These are phyloP conservation scores for Fusarium cyanostomum DNA, from an alignment of 2,329 filamentous ascomycete species.

Conservation along the genomic window DNA sequence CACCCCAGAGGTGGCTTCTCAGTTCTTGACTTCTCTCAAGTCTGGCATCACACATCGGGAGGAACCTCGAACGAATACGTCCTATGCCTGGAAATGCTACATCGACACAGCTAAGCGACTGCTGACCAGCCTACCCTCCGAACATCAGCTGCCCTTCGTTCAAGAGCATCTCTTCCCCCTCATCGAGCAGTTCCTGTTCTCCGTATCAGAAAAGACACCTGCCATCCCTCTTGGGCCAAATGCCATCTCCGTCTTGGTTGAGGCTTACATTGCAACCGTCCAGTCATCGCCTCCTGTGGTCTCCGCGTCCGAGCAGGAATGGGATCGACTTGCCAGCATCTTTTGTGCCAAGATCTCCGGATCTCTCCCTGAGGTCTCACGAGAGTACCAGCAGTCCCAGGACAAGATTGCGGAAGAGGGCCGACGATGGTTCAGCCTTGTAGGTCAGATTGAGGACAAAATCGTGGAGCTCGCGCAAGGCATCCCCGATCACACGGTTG, in stretches of 20 bases:
- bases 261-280: slow-evolving; percentile 58
- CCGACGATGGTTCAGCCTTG: slow-evolving; percentile 72
- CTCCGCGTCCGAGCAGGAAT: slow-evolving; percentile 64
- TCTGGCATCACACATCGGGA: slow-evolving; percentile 77
- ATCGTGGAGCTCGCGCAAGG: slow-evolving; percentile 30
- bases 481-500: slow-evolving; percentile 44
- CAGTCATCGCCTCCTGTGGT: slow-evolving; percentile 54
- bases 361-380: slow-evolving; percentile 84
- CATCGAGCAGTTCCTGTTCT: slow-evolving; percentile 63
- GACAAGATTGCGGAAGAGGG: slow-evolving; percentile 72
- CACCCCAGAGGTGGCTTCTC: slow-evolving; percentile 60
- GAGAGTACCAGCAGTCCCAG: slow-evolving; percentile 79
- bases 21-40: slow-evolving; percentile 73
- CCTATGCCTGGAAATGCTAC: slow-evolving; percentile 79
- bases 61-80: slow-evolving; percentile 74
- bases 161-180: slow-evolving; percentile 63
- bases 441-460: slow-evolving; percentile 55
- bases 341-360: slow-evolving; percentile 75
- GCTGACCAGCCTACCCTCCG: slow-evolving; percentile 54
- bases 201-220: slow-evolving; percentile 51
- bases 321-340: slow-evolving; percentile 67
- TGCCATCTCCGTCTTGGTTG: slow-evolving; percentile 54
- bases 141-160: slow-evolving; percentile 58
- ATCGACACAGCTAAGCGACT: slow-evolving; percentile 69
- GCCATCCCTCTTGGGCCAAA: slow-evolving; percentile 48